Conservation (phyloP, 768 basidiomycete genomes). For the Postia placenta region DNA sequence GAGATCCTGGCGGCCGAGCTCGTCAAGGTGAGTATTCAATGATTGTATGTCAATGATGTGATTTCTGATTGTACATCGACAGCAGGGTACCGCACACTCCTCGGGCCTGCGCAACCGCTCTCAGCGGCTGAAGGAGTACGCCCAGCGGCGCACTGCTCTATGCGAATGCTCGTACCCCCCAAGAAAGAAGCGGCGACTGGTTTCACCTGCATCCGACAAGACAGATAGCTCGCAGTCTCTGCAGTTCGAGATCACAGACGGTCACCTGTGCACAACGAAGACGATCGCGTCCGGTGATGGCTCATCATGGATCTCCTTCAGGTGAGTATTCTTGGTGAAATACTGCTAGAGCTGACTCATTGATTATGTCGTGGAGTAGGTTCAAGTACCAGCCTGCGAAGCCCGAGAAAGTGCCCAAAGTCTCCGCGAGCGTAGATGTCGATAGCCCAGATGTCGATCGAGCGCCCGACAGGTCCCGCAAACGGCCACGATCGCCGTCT, state of each 20-base stretch:
- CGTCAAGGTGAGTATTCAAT: conserved; percentile 43
- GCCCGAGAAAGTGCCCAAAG: background rate
- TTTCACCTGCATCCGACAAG: background rate
- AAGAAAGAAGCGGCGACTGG: conserved; percentile 4
- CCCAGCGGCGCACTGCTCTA: conserved; percentile 49
- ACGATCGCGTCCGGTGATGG: conserved; percentile 1
- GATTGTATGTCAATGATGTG: background rate
- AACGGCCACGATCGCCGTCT: background rate
- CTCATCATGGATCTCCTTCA: background rate
- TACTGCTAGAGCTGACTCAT: background rate
- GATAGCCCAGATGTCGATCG: background rate
- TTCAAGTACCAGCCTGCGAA: background rate
- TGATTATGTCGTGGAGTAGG: background rate
- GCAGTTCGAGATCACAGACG: background rate
- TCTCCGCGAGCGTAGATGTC: background rate
- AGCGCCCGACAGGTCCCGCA: too few relatives aligned
- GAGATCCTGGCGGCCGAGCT: conserved; percentile 64
- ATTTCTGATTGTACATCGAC: conserved; percentile 1
- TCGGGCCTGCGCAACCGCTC: conserved; percentile 57
- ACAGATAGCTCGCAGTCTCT: conserved; percentile 2
- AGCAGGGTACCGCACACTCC: conserved; percentile 49
- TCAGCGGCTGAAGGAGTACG: conserved; percentile 65
- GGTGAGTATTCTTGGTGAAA: background rate
- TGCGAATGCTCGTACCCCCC: conserved; percentile 19
- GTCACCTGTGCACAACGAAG: background rate